Percentiles rank a stretch among this genome's conserved stretches.
Evolutionary conservation across 140 eudicot species (phyloP).

Genomic region (Oenanthe javanica): DNA sequence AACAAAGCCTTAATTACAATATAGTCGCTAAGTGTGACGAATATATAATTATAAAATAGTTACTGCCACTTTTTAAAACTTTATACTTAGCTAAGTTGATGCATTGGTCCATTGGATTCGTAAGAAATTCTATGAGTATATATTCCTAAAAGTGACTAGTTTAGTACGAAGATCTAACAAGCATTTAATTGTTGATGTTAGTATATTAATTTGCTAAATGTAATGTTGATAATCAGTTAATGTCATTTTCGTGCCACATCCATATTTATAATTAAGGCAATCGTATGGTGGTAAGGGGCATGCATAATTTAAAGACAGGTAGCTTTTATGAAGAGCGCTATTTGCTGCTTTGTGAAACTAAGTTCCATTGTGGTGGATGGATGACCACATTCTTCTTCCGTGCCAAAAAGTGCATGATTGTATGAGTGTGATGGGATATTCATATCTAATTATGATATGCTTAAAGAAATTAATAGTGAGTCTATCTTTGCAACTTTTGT

Average conservation of each 20-base stretch:
- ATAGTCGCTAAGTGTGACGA: neutral
- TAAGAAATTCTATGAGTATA: neutral
- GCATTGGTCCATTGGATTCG: neutral
- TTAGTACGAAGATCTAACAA: neutral
- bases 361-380: neutral
- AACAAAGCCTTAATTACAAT: neutral
- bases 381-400: neutral
- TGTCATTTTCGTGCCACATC: neutral
- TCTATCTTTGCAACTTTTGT: constrained; percentile 3
- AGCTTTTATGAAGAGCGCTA: neutral
- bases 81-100: neutral
- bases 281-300: neutral
- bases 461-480: neutral
- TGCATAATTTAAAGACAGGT: neutral
- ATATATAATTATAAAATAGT: no score
- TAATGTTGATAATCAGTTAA: neutral
- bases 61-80: neutral
- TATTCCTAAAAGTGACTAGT: neutral
- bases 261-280: neutral
- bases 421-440: neutral
- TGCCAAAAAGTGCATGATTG: neutral
- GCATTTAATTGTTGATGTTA: neutral
- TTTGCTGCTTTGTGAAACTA: neutral
- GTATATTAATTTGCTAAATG: neutral
- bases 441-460: neutral